Percentiles rank a stretch among this genome's conserved stretches.
Conservation (phyloP, 75 land plant species). For the Ceratopteris richardii region DNA sequence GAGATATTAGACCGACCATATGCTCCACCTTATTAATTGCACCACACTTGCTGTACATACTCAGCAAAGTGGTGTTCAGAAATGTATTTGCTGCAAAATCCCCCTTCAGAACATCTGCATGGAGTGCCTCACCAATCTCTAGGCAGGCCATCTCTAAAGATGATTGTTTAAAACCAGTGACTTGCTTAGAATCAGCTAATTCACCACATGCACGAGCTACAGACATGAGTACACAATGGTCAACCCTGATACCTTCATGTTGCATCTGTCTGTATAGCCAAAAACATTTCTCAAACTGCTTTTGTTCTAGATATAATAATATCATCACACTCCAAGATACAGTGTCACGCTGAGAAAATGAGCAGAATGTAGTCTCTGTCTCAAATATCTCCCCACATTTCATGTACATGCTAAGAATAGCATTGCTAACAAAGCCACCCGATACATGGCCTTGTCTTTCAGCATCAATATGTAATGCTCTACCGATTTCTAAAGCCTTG, state of each 20-base stretch:
- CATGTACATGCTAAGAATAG: slow-evolving; percentile 8
- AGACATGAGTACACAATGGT: slow-evolving; percentile 8
- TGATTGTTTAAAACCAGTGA: background rate
- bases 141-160: too few relatives aligned
- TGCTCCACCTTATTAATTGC: too few relatives aligned
- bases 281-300: background rate
- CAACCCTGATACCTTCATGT: background rate
- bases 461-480: slow-evolving; percentile 10
- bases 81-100: too few relatives aligned
- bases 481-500: slow-evolving; percentile 8
- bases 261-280: slow-evolving; percentile 10
- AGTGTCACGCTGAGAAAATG: background rate
- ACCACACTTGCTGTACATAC: too few relatives aligned
- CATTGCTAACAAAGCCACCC: slow-evolving; percentile 13
- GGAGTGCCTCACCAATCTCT: too few relatives aligned
- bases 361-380: slow-evolving; percentile 8
- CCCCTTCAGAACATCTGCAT: too few relatives aligned
- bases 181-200: background rate
- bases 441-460: slow-evolving; percentile 6
- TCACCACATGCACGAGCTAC: slow-evolving; percentile 1
- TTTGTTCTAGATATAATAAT: slow-evolving; percentile 4
- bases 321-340: slow-evolving; percentile 15
- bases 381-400: slow-evolving; percentile 10
- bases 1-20: too few relatives aligned
- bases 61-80: too few relatives aligned